These are phyloP conservation scores for Rubia balearica DNA, from an alignment of 305 asterid genomes.

Conservation along the genomic window DNA sequence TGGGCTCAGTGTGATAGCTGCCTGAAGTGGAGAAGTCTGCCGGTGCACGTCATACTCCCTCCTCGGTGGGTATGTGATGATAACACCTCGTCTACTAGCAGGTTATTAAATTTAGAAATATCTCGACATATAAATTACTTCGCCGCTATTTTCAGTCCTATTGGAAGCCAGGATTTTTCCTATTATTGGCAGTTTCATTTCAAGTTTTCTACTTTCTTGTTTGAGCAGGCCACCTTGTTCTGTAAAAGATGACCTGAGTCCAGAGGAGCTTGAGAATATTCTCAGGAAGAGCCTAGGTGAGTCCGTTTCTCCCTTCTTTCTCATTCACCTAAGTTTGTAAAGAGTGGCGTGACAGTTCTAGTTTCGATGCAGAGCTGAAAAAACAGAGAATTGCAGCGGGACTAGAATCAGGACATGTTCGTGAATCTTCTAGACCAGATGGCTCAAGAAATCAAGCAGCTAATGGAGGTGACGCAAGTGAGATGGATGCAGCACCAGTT, in stretches of 20 bases:
- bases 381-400: conserved; percentile 38
- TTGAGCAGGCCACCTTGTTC: conserved; percentile 68
- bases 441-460: conserved; percentile 30
- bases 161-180: neutral
- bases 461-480: conserved; percentile 35
- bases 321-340: neutral
- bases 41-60: conserved; percentile 71
- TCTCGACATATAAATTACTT: neutral
- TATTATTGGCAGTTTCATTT: neutral
- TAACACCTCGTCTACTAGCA: conserved; percentile 40
- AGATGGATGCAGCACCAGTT: conserved; percentile 45
- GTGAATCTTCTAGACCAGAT: conserved; percentile 40
- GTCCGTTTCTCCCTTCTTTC: neutral
- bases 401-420: conserved; percentile 33
- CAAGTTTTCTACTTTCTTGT: neutral
- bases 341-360: neutral
- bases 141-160: neutral
- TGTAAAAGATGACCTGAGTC: conserved; percentile 58
- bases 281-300: conserved; percentile 70
- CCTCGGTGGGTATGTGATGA: conserved; percentile 85
- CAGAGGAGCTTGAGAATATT: conserved; percentile 70
- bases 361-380: conserved; percentile 41
- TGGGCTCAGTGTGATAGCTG: conserved; percentile 91
- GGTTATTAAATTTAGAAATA: conserved; percentile 31
- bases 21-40: conserved; percentile 75